Conservation (phyloP, 2,329 filamentous ascomycete species). For the Lachnellula suecica region DNA sequence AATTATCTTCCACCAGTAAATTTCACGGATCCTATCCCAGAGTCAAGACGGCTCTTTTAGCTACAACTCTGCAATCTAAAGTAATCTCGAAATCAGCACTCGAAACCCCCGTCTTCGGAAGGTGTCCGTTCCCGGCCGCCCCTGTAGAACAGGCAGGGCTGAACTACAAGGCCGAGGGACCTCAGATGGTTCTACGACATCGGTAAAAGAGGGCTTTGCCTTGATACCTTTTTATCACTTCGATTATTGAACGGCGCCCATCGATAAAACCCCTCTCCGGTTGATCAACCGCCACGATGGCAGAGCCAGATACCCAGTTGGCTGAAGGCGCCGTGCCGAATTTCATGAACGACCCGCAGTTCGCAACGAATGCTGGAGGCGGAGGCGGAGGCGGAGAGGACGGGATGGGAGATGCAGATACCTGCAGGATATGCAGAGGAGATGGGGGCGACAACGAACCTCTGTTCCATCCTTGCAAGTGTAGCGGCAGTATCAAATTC, state of each 20-base stretch:
- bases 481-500: constrained; percentile 97
- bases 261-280: not conserved
- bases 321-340: constrained; percentile 38
- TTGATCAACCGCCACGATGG: constrained; percentile 15
- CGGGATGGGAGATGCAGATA: constrained; percentile 53
- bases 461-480: constrained; percentile 97
- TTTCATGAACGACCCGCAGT: constrained; percentile 57
- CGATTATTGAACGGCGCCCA: not conserved
- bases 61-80: not conserved
- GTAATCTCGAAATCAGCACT: too few species aligned
- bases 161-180: not conserved
- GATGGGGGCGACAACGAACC: constrained; percentile 82
- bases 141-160: too few species aligned
- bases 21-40: not conserved
- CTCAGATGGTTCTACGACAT: constrained; percentile 25
- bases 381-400: constrained; percentile 28
- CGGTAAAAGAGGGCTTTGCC: constrained; percentile 28
- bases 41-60: not conserved
- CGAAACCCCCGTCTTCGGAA: too few species aligned
- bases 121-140: too few species aligned
- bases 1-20: not conserved
- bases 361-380: constrained; percentile 39
- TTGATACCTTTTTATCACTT: constrained; percentile 10
- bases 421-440: constrained; percentile 95
- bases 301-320: constrained; percentile 6